A percentile compares a stretch with the other conserved stretches of the same genome.
These are phyloP conservation scores for Juglanconis oblonga DNA, from an alignment of 2,329 filamentous ascomycete genomes.

Conservation along the genomic window DNA sequence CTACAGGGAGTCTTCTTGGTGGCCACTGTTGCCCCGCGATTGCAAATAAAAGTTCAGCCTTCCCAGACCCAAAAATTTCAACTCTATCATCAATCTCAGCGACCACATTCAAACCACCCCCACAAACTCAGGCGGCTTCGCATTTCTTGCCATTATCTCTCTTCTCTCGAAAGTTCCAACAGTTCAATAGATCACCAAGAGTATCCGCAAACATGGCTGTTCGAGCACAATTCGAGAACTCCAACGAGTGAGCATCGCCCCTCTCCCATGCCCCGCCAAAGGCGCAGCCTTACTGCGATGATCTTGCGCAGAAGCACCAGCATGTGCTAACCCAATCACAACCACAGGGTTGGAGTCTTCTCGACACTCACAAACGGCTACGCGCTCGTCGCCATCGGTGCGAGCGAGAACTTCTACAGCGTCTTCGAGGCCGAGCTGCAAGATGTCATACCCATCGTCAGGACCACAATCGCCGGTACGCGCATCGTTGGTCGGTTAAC, in stretches of 20 bases:
- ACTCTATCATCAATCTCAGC: constrained; percentile 9
- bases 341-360: constrained; percentile 86
- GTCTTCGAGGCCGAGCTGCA: constrained; percentile 97
- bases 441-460: constrained; percentile 95
- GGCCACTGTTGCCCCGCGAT: constrained; percentile 16
- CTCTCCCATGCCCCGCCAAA: constrained; percentile 21
- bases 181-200: not conserved
- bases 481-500: constrained; percentile 95
- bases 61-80: constrained; percentile 18
- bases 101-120: constrained; percentile 9
- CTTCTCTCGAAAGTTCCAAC: not conserved
- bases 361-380: constrained; percentile 96
- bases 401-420: constrained; percentile 98
- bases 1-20: not conserved
- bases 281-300: constrained; percentile 5
- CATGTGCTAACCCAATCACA: constrained; percentile 22
- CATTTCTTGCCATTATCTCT: not conserved
- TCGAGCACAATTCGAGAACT: constrained; percentile 80
- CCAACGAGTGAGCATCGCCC: constrained; percentile 68
- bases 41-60: constrained; percentile 17
- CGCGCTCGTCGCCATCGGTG: constrained; percentile 88
- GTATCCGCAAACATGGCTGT: constrained; percentile 56
- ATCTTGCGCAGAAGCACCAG: constrained; percentile 16
- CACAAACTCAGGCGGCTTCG: not conserved
- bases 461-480: constrained; percentile 93